Evolutionary conservation across 768 basidiomycete genomes (phyloP).

Genomic region (Pleurotus pulmonarius): DNA sequence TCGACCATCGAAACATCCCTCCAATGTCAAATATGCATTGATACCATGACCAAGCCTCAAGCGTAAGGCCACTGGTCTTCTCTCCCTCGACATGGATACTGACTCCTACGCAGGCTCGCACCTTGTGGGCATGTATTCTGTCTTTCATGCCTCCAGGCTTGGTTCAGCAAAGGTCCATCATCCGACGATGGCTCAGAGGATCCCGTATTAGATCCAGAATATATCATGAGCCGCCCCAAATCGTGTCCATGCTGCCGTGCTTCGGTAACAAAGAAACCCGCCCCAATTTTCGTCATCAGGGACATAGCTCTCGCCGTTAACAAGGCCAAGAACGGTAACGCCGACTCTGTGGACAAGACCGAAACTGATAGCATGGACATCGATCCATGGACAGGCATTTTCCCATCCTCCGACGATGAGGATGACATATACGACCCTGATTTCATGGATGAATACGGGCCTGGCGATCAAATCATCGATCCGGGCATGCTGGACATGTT

Average conservation of each 20-base stretch:
- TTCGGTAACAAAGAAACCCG: constrained; percentile 51
- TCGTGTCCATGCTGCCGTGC: constrained; percentile 73
- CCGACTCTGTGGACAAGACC: constrained; percentile 18
- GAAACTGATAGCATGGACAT: constrained; percentile 21
- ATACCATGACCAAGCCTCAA: constrained; percentile 59
- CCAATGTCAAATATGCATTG: constrained; percentile 79
- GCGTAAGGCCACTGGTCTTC: constrained; percentile 41
- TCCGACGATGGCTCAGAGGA: constrained; percentile 33
- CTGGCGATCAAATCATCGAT: constrained; percentile 10
- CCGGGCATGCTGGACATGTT: constrained; percentile 1
- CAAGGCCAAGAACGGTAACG: constrained; percentile 31
- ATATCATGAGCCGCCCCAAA: constrained; percentile 57
- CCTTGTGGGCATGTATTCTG: constrained; percentile 84
- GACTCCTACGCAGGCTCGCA: constrained; percentile 41
- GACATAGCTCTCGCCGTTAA: constrained; percentile 46
- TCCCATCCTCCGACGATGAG: constrained; percentile 42
- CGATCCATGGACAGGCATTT: constrained; percentile 74
- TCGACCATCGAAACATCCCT: constrained; percentile 53
- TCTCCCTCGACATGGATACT: constrained; percentile 2
- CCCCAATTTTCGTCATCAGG: constrained; percentile 69
- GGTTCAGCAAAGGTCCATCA: constrained; percentile 69
- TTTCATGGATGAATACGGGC: constrained; percentile 26
- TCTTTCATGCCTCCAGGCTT: constrained; percentile 65
- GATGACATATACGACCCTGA: constrained; percentile 33
- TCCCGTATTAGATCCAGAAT: constrained; percentile 35